Evolutionary conservation across 805 yeast genomes (phyloP).

Genomic region (Kuraishia borneana): DNA sequence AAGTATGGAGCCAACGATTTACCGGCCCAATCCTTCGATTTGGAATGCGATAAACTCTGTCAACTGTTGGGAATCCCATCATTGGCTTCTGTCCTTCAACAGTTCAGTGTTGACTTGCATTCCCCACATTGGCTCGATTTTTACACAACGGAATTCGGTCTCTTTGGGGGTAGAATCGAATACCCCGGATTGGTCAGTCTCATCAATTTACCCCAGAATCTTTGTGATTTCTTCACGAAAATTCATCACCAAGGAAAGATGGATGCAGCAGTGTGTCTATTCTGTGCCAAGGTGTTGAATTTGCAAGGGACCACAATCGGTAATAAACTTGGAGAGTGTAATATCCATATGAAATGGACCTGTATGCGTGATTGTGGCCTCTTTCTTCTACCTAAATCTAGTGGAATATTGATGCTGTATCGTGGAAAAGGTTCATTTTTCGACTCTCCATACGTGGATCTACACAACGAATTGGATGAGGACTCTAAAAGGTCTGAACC

Average conservation of each 20-base stretch:
- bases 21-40: conserved; percentile 10
- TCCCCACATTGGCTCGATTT: neutral
- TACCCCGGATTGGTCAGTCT: conserved; percentile 61
- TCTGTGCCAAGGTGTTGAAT: conserved; percentile 63
- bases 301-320: conserved; percentile 54
- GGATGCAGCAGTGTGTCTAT: conserved; percentile 72
- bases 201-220: conserved; percentile 50
- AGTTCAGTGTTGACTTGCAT: conserved; percentile 8
- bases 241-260: conserved; percentile 35
- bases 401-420: conserved; percentile 51
- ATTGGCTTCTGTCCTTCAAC: conserved; percentile 14
- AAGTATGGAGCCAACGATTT: conserved; percentile 32
- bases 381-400: conserved; percentile 60
- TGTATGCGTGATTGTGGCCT: conserved; percentile 64
- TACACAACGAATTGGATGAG: conserved; percentile 77
- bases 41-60: conserved; percentile 48
- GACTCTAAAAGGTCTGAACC: conserved; percentile 66
- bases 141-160: neutral
- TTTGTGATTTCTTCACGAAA: conserved; percentile 60
- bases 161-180: conserved; percentile 20
- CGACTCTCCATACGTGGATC: conserved; percentile 75
- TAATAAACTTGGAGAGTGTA: conserved; percentile 64
- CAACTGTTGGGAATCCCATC: conserved; percentile 34
- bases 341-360: conserved; percentile 51
- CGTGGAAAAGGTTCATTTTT: conserved; percentile 76